Percentiles rank a stretch among this genome's conserved stretches.
phyloP scores from a whole-genome alignment of 1,139 yeast species.

The Arxiozyma heterogenica region DNA sequence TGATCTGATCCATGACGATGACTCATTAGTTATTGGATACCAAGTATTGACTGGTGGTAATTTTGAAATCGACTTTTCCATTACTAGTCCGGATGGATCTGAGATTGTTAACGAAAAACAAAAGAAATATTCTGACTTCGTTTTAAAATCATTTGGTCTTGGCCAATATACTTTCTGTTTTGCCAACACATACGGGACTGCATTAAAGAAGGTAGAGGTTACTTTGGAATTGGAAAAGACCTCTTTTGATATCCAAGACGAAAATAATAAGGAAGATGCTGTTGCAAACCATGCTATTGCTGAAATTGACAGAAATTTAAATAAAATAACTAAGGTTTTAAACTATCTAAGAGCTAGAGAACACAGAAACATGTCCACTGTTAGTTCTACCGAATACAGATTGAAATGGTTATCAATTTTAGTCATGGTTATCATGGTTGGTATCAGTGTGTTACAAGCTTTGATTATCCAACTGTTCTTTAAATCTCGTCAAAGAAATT shows the following conservation, averaged over 20 bases:
- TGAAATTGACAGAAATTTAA: constrained; percentile 51
- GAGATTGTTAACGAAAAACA: constrained; percentile 44
- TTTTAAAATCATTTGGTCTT: constrained; percentile 40
- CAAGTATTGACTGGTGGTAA: constrained; percentile 58
- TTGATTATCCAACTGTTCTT: constrained; percentile 45
- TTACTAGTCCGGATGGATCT: constrained; percentile 52
- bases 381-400: constrained; percentile 55
- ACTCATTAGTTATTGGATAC: constrained; percentile 34
- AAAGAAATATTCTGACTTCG: constrained; percentile 53
- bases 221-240: constrained; percentile 48
- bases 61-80: constrained; percentile 56
- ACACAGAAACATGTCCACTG: constrained; percentile 67
- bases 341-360: constrained; percentile 64
- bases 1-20: constrained; percentile 30
- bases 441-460: constrained; percentile 56
- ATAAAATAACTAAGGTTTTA: constrained; percentile 48
- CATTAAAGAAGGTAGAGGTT: constrained; percentile 56
- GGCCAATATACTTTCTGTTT: constrained; percentile 66
- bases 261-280: constrained; percentile 44
- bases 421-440: constrained; percentile 55
- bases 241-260: constrained; percentile 19
- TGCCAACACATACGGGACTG: constrained; percentile 56
- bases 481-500: constrained; percentile 34
- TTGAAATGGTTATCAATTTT: constrained; percentile 53
- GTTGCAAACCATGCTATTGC: constrained; percentile 48